Percentiles rank a stretch among this genome's conserved stretches.
Conservation (phyloP, 2,329 filamentous ascomycete species). For the Sporothrix brasiliensis region DNA sequence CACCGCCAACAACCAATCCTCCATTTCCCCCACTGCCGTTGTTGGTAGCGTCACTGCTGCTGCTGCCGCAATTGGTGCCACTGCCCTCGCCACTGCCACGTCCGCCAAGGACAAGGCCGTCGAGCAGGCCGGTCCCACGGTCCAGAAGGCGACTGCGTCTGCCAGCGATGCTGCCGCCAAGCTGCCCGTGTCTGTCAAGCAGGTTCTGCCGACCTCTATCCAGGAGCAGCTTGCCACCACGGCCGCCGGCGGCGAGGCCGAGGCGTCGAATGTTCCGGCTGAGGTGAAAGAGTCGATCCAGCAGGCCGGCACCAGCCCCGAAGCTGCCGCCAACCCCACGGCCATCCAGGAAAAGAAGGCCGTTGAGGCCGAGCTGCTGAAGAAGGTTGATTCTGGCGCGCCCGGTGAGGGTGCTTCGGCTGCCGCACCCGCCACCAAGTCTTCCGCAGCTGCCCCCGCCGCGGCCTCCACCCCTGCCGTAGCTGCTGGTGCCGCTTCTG, state of each 20-base stretch:
- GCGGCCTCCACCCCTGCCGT: slow-evolving; percentile 18
- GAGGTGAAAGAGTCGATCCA: slow-evolving; percentile 62
- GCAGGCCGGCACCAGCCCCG: slow-evolving; percentile 64
- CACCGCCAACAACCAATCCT: slow-evolving; percentile 46
- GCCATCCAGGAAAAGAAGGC: slow-evolving; percentile 75
- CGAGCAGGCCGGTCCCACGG: slow-evolving; percentile 40
- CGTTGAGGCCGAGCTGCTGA: slow-evolving; percentile 73
- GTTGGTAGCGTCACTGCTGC: slow-evolving; percentile 43
- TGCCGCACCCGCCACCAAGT: slow-evolving; percentile 34
- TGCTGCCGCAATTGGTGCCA: slow-evolving; percentile 45
- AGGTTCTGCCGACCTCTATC: slow-evolving; percentile 53
- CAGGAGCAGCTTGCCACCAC: slow-evolving; percentile 53
- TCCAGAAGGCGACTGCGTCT: slow-evolving; percentile 37
- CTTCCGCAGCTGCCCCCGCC: slow-evolving; percentile 28
- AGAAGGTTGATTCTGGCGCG: slow-evolving; percentile 49
- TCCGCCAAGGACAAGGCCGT: slow-evolving; percentile 47
- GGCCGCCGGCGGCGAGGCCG: slow-evolving; percentile 47
- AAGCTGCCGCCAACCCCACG: slow-evolving; percentile 68
- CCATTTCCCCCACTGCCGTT: slow-evolving; percentile 23
- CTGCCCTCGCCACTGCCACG: slow-evolving; percentile 39
- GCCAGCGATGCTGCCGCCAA: slow-evolving; percentile 49
- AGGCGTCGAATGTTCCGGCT: slow-evolving; percentile 56
- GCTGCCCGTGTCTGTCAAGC: slow-evolving; percentile 59
- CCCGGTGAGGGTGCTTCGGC: slow-evolving; percentile 39
- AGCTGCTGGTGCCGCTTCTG: slow-evolving; percentile 40